Base-by-base conservation (phyloP, 2,329 filamentous ascomycete species). In the Phoma sp. region DNA sequence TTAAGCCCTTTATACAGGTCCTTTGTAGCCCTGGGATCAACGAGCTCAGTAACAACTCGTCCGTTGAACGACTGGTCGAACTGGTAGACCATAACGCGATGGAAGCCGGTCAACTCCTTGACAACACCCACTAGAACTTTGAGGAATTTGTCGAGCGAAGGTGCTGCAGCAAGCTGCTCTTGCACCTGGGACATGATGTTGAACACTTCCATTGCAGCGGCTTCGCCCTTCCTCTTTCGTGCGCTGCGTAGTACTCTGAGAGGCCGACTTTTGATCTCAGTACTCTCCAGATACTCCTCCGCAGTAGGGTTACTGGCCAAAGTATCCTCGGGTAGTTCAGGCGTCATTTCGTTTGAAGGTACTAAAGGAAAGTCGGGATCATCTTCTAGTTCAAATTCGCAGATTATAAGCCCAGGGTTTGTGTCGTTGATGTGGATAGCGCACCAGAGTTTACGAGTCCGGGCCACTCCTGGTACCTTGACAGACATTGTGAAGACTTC, bases 181-280 rank as follows among this genome's bases (percentile, higher is more conserved):
- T 96, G 92, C 1, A 96, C 89, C 70, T 96, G 92, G 1, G 90
- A 91, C 84, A 96, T 90, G 60, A 96, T 92, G 73, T 92, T 92
- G 74, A 96, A 96, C 1, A 95, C 90, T 65, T 96, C 89, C 87
- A 95, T 95, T 0, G 90, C 90, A 5, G 89, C 89, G 38, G 91
- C 89, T 67, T 95, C 90, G 5, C 90, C 90, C 61, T 86, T 85
- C 42, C 88, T 81, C 66, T 90, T 91, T 9, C 91, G 84, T 0
- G 91, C 89, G 67, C 87, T 91, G 29, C 90, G 81, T 20, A 95
- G 72, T 1, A 95, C 85, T 30, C 91, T 82, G n/a, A 96, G 77
- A 4, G 91, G 92, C 61, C 87, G 90, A 74, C 89, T 95, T 42
- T 83, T 78, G 23, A 88, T 87, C 50, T 90, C 83, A 0, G 91